Conservation (phyloP, 345 rosid species). For the Rhizophora mangle region DNA sequence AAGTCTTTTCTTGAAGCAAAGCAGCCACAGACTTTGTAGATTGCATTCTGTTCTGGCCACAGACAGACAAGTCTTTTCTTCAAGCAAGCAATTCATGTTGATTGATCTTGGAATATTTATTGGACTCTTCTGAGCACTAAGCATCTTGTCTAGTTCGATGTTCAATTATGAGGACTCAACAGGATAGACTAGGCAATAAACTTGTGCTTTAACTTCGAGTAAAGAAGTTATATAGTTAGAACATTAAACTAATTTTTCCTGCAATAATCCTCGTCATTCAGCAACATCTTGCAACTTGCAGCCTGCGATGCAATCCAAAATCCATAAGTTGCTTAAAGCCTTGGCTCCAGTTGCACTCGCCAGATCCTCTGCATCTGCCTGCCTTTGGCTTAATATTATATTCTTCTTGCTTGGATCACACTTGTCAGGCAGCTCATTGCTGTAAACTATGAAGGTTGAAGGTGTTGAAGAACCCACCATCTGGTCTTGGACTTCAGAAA, state of each 20-base stretch:
- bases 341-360: slow-evolving; percentile 60
- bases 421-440: slow-evolving; percentile 51
- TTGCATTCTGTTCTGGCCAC: too few relatives aligned
- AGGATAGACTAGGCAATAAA: too few relatives aligned
- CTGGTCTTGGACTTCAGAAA: slow-evolving; percentile 29
- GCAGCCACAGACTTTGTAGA: too few relatives aligned
- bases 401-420: slow-evolving; percentile 40
- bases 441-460: slow-evolving; percentile 63
- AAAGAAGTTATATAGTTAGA: too few relatives aligned
- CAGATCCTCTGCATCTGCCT: slow-evolving; percentile 55
- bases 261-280: background rate
- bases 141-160: too few relatives aligned
- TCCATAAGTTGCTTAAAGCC: slow-evolving; percentile 75
- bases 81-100: too few relatives aligned
- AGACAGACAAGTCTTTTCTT: too few relatives aligned
- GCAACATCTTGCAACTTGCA: slow-evolving; percentile 43
- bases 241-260: background rate
- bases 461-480: slow-evolving; percentile 15
- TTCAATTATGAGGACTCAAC: too few relatives aligned
- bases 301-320: slow-evolving; percentile 76
- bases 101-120: too few relatives aligned
- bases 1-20: too few relatives aligned
- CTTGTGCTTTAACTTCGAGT: too few relatives aligned
- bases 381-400: slow-evolving; percentile 41
- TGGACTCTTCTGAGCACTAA: too few relatives aligned